Evolutionary conservation across 345 rosid species (phyloP), one percentile per base, ranked within the genome.

Genomic region (Sisymbrium irio): DNA sequence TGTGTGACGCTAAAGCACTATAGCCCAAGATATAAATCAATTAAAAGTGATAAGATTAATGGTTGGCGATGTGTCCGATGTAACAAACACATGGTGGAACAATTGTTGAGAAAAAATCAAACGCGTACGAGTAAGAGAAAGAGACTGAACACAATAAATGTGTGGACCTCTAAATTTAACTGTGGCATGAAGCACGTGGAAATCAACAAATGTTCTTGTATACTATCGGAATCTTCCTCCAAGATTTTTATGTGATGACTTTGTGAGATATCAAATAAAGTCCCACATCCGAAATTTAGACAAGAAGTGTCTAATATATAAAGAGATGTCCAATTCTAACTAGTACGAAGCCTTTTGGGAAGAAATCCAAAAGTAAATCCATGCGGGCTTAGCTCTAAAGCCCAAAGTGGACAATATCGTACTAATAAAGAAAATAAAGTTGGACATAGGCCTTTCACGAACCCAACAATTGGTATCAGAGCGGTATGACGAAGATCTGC

Each of bases 111-210:
- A 32, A 25, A 25, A 46, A 25, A 10, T 45, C 69, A 8, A 30
- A 30, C 9, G 5, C 28, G 42, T 15, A 9, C 41, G 65, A 61
- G 54, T 32, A 32, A 64, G n/a, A 7, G 25, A 58, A 32, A 64
- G n/a, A 7, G 25, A 58, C 62, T 35, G 42, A 20, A 20, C 45
- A 35, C 20, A 7, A 25, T 17, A 8, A 22, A 50, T 36, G 55
- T 50, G 75, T 39, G 75, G 41, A 60, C 75, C 39, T 49, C 33
- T 71, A 41, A 30, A 15, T 28, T 70, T 70, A 20, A 8, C 36
- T 18, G 56, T 45, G 15, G 54, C 40, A 28, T 9, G 62, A 33
- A 17, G 33, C 62, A 57, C 42, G 62, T 57, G 62, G 37, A 3
- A n/a, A 30, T 6, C 37, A 30, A 27, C 30, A 35, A 18, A 14